These are phyloP conservation scores for Sutorius australiensis DNA, from an alignment of 768 basidiomycete genomes.

Conservation along the genomic window DNA sequence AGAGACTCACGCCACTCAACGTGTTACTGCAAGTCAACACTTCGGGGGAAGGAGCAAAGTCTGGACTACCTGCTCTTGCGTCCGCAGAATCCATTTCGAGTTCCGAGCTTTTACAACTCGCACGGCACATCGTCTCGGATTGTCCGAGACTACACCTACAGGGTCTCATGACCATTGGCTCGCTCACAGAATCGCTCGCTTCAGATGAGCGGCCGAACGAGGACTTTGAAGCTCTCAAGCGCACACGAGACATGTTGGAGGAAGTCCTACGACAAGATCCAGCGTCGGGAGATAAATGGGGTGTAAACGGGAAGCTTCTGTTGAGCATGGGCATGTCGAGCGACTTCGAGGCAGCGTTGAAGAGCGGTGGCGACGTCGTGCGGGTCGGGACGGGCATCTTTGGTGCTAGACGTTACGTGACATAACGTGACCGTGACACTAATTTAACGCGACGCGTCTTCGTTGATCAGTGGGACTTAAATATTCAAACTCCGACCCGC, in stretches of 20 bases:
- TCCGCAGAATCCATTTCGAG: slow-evolving; percentile 28
- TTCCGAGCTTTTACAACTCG: slow-evolving; percentile 62
- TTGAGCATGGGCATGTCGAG: slow-evolving; percentile 97
- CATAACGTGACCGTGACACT: slow-evolving; percentile 31
- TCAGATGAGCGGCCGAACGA: slow-evolving; percentile 45
- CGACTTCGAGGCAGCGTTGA: slow-evolving; percentile 85
- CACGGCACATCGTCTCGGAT: slow-evolving; percentile 58
- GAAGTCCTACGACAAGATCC: slow-evolving; percentile 36
- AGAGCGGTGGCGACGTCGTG: slow-evolving; percentile 81
- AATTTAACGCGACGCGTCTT: slow-evolving; percentile 35
- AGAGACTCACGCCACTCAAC: slow-evolving; percentile 62
- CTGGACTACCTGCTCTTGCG: slow-evolving; percentile 68
- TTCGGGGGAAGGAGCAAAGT: slow-evolving; percentile 87
- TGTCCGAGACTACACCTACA: slow-evolving; percentile 77
- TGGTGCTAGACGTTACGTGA: slow-evolving; percentile 42
- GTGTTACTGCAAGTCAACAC: slow-evolving; percentile 94
- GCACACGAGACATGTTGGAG: slow-evolving; percentile 59
- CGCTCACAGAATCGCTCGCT: slow-evolving; percentile 63
- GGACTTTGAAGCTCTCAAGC: slow-evolving; percentile 72
- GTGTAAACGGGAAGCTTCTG: slow-evolving; percentile 48
- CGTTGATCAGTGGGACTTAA: slow-evolving; percentile 31
- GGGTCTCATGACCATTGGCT: slow-evolving; percentile 97
- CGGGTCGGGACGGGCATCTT: slow-evolving; percentile 91
- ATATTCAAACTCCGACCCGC: slow-evolving; percentile 27
- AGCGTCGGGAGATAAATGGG: slow-evolving; percentile 37